phyloP scores from a whole-genome alignment of 371 early-diverging fungal species.

The Rhizopus sp. region DNA sequence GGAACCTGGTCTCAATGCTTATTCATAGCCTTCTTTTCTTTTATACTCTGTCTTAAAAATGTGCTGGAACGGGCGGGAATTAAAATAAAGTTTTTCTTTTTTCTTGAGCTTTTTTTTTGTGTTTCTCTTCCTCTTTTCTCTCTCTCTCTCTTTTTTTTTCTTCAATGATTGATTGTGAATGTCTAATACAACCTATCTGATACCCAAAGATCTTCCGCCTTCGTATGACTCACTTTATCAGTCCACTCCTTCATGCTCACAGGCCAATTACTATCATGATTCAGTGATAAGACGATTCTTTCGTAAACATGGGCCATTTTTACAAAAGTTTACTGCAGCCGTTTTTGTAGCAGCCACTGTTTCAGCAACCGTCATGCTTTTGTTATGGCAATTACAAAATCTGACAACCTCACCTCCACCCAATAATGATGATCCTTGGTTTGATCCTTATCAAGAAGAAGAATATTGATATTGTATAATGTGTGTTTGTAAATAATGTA shows the following conservation, averaged over 20 bases:
- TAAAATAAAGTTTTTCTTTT: neutral
- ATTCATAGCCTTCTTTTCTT: too few relatives aligned
- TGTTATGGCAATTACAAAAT: slow-evolving; percentile 42
- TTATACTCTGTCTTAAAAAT: too few relatives aligned
- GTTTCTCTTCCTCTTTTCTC: neutral
- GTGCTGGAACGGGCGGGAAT: too few relatives aligned
- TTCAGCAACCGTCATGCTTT: slow-evolving; percentile 35
- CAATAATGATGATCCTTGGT: slow-evolving; percentile 14
- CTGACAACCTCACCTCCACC: slow-evolving; percentile 26
- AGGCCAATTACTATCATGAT: slow-evolving; percentile 6
- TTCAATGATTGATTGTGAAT: neutral
- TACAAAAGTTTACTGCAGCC: slow-evolving; percentile 32
- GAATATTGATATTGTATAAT: neutral
- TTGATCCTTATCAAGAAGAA: slow-evolving; percentile 1
- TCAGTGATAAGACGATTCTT: slow-evolving; percentile 17
- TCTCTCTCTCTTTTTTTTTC: slow-evolving; percentile 7
- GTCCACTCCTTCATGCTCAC: slow-evolving; percentile 20
- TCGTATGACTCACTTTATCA: slow-evolving; percentile 42
- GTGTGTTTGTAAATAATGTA: too few relatives aligned
- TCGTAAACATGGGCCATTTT: slow-evolving; percentile 20
- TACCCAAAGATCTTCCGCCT: slow-evolving; percentile 33
- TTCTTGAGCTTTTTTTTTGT: neutral
- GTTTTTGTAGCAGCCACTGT: slow-evolving; percentile 36
- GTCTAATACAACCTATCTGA: slow-evolving; percentile 18
- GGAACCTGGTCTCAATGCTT: neutral